phyloP scores from a whole-genome alignment of 1,284 basidiomycete genomes.

The Malassezia brasiliensis region DNA sequence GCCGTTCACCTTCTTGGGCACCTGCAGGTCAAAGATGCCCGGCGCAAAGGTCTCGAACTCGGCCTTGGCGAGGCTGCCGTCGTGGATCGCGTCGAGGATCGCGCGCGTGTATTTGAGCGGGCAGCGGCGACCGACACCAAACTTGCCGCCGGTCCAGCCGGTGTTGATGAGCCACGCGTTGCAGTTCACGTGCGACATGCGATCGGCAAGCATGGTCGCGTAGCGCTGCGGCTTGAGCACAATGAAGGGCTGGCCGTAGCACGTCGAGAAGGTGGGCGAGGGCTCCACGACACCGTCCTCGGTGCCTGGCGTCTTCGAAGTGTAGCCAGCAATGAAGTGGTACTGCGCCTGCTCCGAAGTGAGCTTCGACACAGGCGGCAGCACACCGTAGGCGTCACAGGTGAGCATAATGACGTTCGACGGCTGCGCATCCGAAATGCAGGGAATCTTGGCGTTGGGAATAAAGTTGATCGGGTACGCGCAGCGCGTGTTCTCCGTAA shows the following conservation, averaged over 20 bases:
- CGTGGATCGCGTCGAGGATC: slow-evolving; percentile 94
- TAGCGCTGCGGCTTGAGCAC: slow-evolving; percentile 75
- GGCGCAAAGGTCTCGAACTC: slow-evolving; percentile 68
- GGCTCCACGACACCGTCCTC: slow-evolving; percentile 97
- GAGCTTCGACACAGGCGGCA: slow-evolving; percentile 88
- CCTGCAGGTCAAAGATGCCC: slow-evolving; percentile 39
- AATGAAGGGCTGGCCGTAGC: slow-evolving; percentile 98
- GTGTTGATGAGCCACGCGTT: slow-evolving; percentile 99
- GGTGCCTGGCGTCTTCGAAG: slow-evolving; percentile 86
- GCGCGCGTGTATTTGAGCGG: slow-evolving; percentile 63
- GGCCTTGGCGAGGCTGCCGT: slow-evolving; percentile 74
- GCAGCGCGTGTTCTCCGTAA: slow-evolving; percentile 98
- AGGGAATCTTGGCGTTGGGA: slow-evolving; percentile 69
- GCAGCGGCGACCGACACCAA: slow-evolving; percentile 55
- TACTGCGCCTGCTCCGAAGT: slow-evolving; percentile 92
- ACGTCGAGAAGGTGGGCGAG: slow-evolving; percentile 97
- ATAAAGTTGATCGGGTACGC: slow-evolving; percentile 58
- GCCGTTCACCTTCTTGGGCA: slow-evolving; percentile 32
- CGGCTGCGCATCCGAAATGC: slow-evolving; percentile 38
- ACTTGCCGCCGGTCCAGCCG: slow-evolving; percentile 94
- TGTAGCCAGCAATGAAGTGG: slow-evolving; percentile 56
- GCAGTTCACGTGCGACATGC: slow-evolving; percentile 82
- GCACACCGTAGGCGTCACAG: slow-evolving; percentile 95
- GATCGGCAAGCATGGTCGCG: slow-evolving; percentile 90
- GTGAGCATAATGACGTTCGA: slow-evolving; percentile 96